Evolutionary conservation across 768 basidiomycete genomes (phyloP).

Genomic region (Kwoniella dendrophila): DNA sequence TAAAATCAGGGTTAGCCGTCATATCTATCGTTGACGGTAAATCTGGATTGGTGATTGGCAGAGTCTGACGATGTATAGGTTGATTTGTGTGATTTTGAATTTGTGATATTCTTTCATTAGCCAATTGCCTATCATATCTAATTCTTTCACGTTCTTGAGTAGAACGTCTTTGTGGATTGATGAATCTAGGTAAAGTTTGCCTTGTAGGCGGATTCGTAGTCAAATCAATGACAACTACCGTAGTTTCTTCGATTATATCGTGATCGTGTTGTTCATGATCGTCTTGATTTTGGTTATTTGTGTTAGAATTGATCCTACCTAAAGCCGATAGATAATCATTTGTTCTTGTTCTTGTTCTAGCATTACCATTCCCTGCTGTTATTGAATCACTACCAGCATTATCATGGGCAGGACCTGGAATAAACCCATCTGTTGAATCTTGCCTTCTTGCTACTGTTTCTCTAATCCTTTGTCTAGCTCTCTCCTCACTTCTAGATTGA

Average conservation of each 20-base stretch:
- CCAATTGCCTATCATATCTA: conserved; percentile 13
- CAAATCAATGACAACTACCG: conserved; percentile 20
- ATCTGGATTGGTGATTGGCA: too few relatives aligned
- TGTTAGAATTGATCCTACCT: not conserved
- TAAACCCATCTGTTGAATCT: too few relatives aligned
- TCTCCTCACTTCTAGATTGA: not conserved
- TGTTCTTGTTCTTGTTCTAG: conserved; percentile 1
- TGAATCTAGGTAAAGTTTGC: conserved; percentile 7
- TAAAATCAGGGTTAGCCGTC: too few relatives aligned
- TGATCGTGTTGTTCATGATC: not conserved
- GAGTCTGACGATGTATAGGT: too few relatives aligned
- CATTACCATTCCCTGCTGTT: too few relatives aligned
- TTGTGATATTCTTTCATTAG: conserved; percentile 11
- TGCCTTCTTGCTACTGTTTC: too few relatives aligned
- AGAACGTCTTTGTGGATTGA: conserved; percentile 6
- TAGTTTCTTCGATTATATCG: not conserved
- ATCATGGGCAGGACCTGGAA: too few relatives aligned
- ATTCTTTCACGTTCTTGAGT: conserved; percentile 9
- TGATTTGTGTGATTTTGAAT: not conserved
- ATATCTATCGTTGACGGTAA: too few relatives aligned
- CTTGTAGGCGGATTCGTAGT: conserved; percentile 1
- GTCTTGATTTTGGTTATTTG: not conserved
- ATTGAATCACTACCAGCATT: too few relatives aligned
- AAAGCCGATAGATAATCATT: conserved; percentile 2
- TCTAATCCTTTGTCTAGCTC: too few relatives aligned